Conservation (phyloP, 345 rosid species). For the Acer yangbiense region DNA sequence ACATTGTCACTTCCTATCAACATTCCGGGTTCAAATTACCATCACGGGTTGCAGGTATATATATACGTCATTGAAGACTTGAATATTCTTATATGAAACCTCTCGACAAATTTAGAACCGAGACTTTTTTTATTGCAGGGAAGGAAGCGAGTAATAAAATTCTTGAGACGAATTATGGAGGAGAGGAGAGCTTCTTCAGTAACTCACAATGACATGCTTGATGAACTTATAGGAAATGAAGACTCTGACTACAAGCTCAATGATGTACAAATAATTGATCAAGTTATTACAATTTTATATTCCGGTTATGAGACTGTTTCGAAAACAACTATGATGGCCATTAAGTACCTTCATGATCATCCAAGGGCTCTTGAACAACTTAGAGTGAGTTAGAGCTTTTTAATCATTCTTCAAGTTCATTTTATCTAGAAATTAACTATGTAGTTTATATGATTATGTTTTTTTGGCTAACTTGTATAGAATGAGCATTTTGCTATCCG, state of each 20-base stretch:
- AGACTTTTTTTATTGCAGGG: conserved; percentile 39
- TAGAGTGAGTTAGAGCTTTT: conserved; percentile 45
- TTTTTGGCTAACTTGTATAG: conserved; percentile 25
- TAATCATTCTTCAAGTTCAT: background rate
- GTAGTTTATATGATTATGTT: background rate
- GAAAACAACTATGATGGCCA: conserved; percentile 77
- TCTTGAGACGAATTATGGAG: conserved; percentile 46
- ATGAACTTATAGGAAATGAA: conserved; percentile 50
- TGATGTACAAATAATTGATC: conserved; percentile 77
- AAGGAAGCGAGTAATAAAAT: conserved; percentile 49
- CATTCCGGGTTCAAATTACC: conserved; percentile 78
- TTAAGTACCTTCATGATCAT: conserved; percentile 76
- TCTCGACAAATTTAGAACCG: background rate
- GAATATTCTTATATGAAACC: background rate
- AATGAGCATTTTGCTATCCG: conserved; percentile 54
- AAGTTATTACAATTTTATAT: conserved; percentile 64
- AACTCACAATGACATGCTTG: conserved; percentile 65
- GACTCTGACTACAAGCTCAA: conserved; percentile 43
- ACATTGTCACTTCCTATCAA: conserved; percentile 77
- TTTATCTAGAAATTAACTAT: background rate
- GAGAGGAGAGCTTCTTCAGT: conserved; percentile 54
- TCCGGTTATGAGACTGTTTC: conserved; percentile 89
- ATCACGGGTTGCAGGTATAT: conserved; percentile 64
- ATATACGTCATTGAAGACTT: conserved; percentile 7
- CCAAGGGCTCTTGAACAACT: conserved; percentile 64